phyloP scores from a whole-genome alignment of 2,329 filamentous ascomycete genomes.

The Diaporthe amygdali region DNA sequence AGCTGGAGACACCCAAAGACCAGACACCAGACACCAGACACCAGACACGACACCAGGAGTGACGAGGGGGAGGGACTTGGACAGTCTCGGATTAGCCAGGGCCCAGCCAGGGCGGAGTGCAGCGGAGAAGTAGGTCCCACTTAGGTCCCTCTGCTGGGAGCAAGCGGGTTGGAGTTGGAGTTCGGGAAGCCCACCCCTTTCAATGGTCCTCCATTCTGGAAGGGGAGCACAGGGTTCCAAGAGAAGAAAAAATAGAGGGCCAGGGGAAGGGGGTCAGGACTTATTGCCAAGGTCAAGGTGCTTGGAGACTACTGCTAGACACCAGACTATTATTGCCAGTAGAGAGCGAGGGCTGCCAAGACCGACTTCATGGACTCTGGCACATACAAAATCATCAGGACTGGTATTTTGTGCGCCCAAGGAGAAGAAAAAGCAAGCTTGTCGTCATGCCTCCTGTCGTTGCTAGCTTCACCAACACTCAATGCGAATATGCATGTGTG shows the following conservation, averaged over 20 bases:
- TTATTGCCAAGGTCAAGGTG: not conserved
- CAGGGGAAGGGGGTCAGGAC: constrained; percentile 11
- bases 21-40: no score
- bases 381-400: not conserved
- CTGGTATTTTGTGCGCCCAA: not conserved
- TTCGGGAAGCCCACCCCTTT: constrained; percentile 8
- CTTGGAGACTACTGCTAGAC: not conserved
- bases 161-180: not conserved
- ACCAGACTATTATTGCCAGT: not conserved
- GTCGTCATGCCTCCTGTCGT: not conserved
- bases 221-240: not conserved
- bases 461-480: not conserved
- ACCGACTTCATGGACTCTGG: not conserved
- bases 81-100: constrained; percentile 16
- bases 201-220: not conserved
- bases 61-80: constrained; percentile 4
- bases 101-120: constrained; percentile 14
- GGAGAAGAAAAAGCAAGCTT: not conserved
- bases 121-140: constrained; percentile 11
- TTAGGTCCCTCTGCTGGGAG: not conserved
- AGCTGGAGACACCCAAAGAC: no score
- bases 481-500: not conserved
- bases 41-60: constrained; percentile 8
- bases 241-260: not conserved
- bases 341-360: no score